Conservation (phyloP, 306 rosid species). For the Quercus glauca region DNA sequence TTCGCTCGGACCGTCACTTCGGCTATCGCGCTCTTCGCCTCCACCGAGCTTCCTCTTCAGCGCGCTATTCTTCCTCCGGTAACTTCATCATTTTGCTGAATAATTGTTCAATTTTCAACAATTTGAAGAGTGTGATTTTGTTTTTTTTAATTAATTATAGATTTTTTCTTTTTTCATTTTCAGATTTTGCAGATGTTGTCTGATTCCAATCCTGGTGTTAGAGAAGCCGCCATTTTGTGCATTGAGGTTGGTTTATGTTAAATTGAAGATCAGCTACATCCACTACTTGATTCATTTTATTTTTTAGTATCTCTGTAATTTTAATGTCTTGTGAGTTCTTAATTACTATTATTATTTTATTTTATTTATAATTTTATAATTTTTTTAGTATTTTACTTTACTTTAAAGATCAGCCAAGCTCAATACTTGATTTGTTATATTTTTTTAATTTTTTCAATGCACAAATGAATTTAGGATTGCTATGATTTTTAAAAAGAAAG, state of each 20-base stretch:
- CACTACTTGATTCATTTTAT: not conserved
- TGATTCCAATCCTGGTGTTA: conserved; percentile 83
- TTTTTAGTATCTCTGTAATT: not conserved
- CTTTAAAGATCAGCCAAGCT: not conserved
- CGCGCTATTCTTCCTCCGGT: conserved; percentile 92
- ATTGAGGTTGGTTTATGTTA: conserved; percentile 61
- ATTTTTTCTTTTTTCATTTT: not conserved
- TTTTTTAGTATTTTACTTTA: not conserved
- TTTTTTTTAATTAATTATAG: not conserved
- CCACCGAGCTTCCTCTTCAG: conserved; percentile 93
- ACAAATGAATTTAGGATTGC: too few species aligned
- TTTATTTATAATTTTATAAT: not conserved
- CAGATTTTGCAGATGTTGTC: conserved; percentile 90
- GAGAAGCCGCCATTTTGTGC: conserved; percentile 90
- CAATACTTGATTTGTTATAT: not conserved
- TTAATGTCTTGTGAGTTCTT: not conserved
- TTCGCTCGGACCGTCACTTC: conserved; percentile 94
- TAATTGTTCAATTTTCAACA: not conserved
- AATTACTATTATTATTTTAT: not conserved
- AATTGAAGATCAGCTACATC: not conserved
- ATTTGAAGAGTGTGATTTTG: too few species aligned
- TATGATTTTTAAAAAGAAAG: not conserved
- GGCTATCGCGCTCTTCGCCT: conserved; percentile 85
- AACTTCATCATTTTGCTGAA: conserved; percentile 26
- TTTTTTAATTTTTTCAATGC: too few species aligned